Evolutionary conservation across 2,329 filamentous ascomycete species (phyloP).

Genomic region (Botryotinia narcissicola): DNA sequence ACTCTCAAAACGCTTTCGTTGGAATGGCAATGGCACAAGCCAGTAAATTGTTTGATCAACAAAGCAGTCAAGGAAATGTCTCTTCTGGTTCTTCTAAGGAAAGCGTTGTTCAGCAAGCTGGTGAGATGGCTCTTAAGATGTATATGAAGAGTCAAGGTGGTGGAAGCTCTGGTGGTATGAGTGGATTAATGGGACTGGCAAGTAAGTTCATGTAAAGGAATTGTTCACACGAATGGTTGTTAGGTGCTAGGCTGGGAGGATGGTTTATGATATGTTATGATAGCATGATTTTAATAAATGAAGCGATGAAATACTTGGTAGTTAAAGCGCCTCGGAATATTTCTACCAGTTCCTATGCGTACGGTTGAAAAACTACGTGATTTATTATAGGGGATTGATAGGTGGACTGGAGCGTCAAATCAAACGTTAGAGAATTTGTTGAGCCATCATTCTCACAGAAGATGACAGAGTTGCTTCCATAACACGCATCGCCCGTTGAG

Average conservation of each 20-base stretch:
- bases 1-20: constrained; percentile 75
- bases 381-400: not conserved
- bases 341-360: not conserved
- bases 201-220: constrained; percentile 54
- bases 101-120: constrained; percentile 73
- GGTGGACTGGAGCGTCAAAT: not conserved
- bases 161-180: constrained; percentile 41
- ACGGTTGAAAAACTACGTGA: not conserved
- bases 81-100: constrained; percentile 69
- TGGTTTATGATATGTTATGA: constrained; percentile 1
- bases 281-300: not conserved
- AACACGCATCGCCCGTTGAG: not conserved
- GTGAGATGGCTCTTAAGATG: constrained; percentile 86
- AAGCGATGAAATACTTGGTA: not conserved
- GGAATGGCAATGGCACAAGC: constrained; percentile 87
- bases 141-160: constrained; percentile 75
- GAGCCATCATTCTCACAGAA: not conserved
- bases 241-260: not conserved
- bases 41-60: constrained; percentile 65
- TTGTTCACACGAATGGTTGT: not conserved
- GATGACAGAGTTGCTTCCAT: not conserved
- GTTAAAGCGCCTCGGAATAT: not conserved
- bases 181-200: constrained; percentile 52
- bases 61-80: constrained; percentile 53
- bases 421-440: not conserved